These are phyloP conservation scores for Pisolithus tinctorius DNA, from an alignment of 768 basidiomycete genomes.

Conservation along the genomic window DNA sequence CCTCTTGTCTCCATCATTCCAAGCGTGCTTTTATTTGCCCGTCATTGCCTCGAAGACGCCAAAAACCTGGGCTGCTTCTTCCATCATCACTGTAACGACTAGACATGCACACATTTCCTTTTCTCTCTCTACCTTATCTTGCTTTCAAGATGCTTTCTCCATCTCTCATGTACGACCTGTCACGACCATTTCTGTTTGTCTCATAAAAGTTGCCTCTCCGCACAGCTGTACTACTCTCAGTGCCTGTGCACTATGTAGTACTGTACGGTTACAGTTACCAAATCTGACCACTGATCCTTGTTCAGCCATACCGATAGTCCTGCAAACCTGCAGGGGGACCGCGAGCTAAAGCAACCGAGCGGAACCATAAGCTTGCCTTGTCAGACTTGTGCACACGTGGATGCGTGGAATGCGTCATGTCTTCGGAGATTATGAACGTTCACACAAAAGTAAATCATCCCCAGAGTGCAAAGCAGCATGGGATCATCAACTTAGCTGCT, in stretches of 20 bases:
- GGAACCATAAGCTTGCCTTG: not conserved
- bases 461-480: not conserved
- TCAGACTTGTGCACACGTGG: not conserved
- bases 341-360: not conserved
- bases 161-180: constrained; percentile 24
- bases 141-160: constrained; percentile 28
- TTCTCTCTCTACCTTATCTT: constrained; percentile 19
- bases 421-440: not conserved
- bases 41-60: constrained; percentile 11
- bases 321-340: not conserved
- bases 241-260: constrained; percentile 9
- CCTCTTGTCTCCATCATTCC: constrained; percentile 5
- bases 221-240: constrained; percentile 8
- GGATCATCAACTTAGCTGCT: not conserved
- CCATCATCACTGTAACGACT: constrained; percentile 54
- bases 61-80: constrained; percentile 16
- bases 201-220: constrained; percentile 9
- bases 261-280: constrained; percentile 6
- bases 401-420: not conserved
- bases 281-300: not conserved
- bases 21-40: constrained; percentile 6
- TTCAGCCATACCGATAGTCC: not conserved
- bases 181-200: constrained; percentile 19
- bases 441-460: not conserved
- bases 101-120: constrained; percentile 51